Percentiles rank a stretch among this genome's conserved stretches.
Evolutionary conservation across 192 early-diverging fungal species (phyloP).

Genomic region (Backusella australiensis): DNA sequence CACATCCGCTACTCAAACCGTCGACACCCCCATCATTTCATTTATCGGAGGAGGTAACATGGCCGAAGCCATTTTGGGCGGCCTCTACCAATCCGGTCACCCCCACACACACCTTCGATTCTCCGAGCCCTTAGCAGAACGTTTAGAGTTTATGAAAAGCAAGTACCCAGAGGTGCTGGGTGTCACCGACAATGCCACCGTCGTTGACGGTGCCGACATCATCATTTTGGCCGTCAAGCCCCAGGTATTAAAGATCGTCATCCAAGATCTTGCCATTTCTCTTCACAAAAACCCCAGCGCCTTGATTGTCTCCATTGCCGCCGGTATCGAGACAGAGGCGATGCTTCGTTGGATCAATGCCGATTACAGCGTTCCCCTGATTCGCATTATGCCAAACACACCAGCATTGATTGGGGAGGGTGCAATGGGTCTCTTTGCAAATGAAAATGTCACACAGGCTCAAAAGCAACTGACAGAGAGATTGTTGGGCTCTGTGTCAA

Average conservation of each 20-base stretch:
- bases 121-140: slow-evolving; percentile 73
- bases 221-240: slow-evolving; percentile 91
- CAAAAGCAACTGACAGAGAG: slow-evolving; percentile 69
- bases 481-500: slow-evolving; percentile 72
- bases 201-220: slow-evolving; percentile 67
- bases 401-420: slow-evolving; percentile 85
- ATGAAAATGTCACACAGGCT: slow-evolving; percentile 44
- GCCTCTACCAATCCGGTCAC: slow-evolving; percentile 77
- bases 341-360: slow-evolving; percentile 69
- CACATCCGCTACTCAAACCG: not conserved
- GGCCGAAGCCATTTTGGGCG: slow-evolving; percentile 90
- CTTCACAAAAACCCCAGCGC: slow-evolving; percentile 55
- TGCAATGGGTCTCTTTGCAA: slow-evolving; percentile 78
- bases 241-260: slow-evolving; percentile 75
- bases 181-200: slow-evolving; percentile 57
- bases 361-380: slow-evolving; percentile 4
- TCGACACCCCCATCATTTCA: slow-evolving; percentile 38
- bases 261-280: slow-evolving; percentile 44
- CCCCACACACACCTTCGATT: slow-evolving; percentile 64
- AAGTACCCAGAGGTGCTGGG: slow-evolving; percentile 62
- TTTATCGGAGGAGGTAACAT: slow-evolving; percentile 96
- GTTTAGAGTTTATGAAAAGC: slow-evolving; percentile 59
- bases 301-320: slow-evolving; percentile 85
- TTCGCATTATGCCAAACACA: slow-evolving; percentile 93
- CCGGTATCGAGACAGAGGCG: slow-evolving; percentile 80